phyloP scores from a whole-genome alignment of 805 yeast genomes.

The Myxozyma sirexii region DNA sequence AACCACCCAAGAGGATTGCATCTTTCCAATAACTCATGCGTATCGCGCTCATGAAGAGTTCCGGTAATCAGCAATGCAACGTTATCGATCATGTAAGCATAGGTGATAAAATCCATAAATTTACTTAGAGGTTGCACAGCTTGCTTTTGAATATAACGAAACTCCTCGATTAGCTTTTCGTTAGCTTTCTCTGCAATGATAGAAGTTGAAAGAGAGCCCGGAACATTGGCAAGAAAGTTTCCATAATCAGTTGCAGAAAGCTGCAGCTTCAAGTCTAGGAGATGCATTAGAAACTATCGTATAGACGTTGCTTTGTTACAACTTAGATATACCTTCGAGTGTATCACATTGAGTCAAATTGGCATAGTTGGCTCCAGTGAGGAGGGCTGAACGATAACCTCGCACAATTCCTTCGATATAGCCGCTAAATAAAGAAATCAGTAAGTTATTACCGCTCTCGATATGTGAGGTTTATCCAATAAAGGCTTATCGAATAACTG shows the following conservation, averaged over 20 bases:
- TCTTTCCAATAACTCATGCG: slow-evolving; percentile 80
- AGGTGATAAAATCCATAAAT: slow-evolving; percentile 89
- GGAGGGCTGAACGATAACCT: slow-evolving; percentile 85
- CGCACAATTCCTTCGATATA: slow-evolving; percentile 93
- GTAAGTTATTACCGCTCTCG: background rate
- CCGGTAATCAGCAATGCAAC: slow-evolving; percentile 96
- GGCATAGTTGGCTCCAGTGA: slow-evolving; percentile 77
- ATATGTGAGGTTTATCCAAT: background rate
- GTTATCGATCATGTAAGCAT: slow-evolving; percentile 98
- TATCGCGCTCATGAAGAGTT: slow-evolving; percentile 91
- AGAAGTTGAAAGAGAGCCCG: slow-evolving; percentile 81
- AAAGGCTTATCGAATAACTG: too few species aligned
- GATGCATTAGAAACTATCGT: background rate
- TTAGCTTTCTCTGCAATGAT: slow-evolving; percentile 80
- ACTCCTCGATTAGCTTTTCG: slow-evolving; percentile 75
- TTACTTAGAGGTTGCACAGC: slow-evolving; percentile 76
- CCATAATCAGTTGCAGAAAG: slow-evolving; percentile 96
- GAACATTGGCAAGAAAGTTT: slow-evolving; percentile 78
- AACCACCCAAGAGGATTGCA: slow-evolving; percentile 99
- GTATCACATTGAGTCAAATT: slow-evolving; percentile 95
- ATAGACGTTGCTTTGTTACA: too few species aligned
- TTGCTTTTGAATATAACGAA: slow-evolving; percentile 81
- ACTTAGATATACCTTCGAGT: slow-evolving; percentile 54
- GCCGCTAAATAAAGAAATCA: slow-evolving; percentile 53
- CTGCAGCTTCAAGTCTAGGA: slow-evolving; percentile 79